Percentiles rank a stretch among this genome's conserved stretches.
phyloP scores from a whole-genome alignment of 176 grass and related monocot genomes.

The Stipa capillata region DNA sequence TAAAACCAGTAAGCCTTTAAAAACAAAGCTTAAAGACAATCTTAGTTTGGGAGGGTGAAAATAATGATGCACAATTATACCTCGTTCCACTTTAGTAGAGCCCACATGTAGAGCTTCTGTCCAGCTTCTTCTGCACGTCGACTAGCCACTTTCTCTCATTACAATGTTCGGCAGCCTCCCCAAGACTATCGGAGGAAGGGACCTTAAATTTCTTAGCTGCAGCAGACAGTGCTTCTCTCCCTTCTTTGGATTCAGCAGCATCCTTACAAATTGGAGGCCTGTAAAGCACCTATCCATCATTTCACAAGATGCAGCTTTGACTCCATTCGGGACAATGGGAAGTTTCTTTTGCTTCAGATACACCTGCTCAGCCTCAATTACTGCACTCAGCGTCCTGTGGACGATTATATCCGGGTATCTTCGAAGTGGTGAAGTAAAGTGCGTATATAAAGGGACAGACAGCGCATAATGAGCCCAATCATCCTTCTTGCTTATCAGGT shows the following conservation, averaged over 20 bases:
- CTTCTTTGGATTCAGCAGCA: constrained; percentile 70
- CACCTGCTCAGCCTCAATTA: constrained; percentile 66
- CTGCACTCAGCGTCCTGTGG: constrained; percentile 77
- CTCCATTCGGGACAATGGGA: constrained; percentile 5
- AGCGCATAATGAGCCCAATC: constrained; percentile 88
- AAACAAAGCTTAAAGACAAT: neutral
- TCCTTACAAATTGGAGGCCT: constrained; percentile 56
- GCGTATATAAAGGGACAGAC: constrained; percentile 76
- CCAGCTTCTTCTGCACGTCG: constrained; percentile 83
- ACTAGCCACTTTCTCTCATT: constrained; percentile 81
- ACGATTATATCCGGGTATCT: constrained; percentile 98
- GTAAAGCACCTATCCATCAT: constrained; percentile 53
- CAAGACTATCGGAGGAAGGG: constrained; percentile 47
- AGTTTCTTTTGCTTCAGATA: constrained; percentile 52
- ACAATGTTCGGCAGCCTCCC: constrained; percentile 70
- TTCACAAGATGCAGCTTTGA: constrained; percentile 21
- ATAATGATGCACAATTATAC: constrained; percentile 32
- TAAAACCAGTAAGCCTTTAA: neutral
- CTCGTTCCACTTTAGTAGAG: constrained; percentile 76
- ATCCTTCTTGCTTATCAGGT: constrained; percentile 63
- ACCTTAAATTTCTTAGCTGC: constrained; percentile 64
- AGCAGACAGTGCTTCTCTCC: constrained; percentile 46
- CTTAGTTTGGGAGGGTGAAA: neutral
- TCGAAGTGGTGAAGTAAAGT: constrained; percentile 91
- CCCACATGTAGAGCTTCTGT: constrained; percentile 85